These are phyloP conservation scores for Rosa lucieae DNA, from an alignment of 306 rosid genomes.

Conservation along the genomic window DNA sequence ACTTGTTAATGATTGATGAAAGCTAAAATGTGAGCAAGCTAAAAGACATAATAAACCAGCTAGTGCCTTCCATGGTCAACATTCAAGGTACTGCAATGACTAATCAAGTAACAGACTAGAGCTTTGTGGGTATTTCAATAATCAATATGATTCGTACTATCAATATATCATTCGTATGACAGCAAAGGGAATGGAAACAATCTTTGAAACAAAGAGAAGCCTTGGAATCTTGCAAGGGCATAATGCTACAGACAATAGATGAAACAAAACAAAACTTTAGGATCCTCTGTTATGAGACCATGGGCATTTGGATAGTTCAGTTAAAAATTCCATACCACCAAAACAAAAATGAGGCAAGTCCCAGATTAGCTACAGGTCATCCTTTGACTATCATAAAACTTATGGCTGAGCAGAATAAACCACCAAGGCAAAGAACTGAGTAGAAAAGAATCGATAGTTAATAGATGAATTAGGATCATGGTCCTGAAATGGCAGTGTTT, in stretches of 20 bases:
- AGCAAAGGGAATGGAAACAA: neutral
- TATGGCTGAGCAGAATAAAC: neutral
- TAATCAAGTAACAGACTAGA: neutral
- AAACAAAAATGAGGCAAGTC: neutral
- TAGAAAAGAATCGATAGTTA: conserved; percentile 4
- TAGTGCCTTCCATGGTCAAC: neutral
- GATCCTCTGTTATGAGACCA: neutral
- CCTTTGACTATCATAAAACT: neutral
- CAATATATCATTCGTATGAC: conserved; percentile 20
- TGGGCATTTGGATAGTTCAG: neutral
- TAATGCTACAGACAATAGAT: conserved; percentile 9
- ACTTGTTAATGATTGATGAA: too few relatives aligned
- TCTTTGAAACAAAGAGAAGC: conserved; percentile 23
- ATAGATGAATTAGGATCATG: conserved; percentile 27
- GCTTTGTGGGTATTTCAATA: neutral
- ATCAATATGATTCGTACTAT: neutral
- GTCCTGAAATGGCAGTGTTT: conserved; percentile 33
- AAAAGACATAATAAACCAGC: neutral
- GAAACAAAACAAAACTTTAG: conserved; percentile 20
- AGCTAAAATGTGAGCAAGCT: neutral
- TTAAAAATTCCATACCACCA: neutral
- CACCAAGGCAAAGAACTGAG: neutral
- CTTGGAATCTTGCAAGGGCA: conserved; percentile 18
- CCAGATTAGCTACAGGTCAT: neutral
- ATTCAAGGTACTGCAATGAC: neutral